These are phyloP conservation scores for Botrytis byssoidea DNA, from an alignment of 2,329 filamentous ascomycete species.

Conservation along the genomic window DNA sequence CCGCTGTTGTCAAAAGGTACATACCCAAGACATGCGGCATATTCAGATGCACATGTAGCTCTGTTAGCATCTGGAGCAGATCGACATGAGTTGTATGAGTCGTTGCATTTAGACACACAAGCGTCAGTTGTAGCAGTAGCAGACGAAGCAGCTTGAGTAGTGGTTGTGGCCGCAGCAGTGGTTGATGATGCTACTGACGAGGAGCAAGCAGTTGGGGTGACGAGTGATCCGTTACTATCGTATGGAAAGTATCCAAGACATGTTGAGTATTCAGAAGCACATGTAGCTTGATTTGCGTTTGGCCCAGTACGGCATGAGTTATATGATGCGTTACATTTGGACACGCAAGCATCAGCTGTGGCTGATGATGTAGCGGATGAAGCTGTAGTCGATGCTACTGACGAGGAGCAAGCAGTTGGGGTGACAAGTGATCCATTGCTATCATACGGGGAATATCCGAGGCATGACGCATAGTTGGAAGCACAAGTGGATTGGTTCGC, in stretches of 20 bases:
- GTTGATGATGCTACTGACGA: background rate
- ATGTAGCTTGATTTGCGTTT: background rate
- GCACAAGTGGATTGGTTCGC: background rate
- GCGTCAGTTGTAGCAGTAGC: background rate
- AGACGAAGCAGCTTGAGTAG: background rate
- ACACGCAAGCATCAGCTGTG: background rate
- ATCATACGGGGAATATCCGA: background rate
- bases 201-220: constrained; percentile 2
- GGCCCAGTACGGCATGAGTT: background rate
- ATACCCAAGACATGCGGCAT: constrained; percentile 7
- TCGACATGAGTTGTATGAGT: background rate
- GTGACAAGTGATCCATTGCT: background rate
- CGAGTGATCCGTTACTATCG: background rate
- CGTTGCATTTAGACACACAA: background rate
- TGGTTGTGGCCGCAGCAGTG: background rate
- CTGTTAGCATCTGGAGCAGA: background rate
- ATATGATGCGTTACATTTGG: background rate
- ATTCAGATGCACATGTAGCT: background rate
- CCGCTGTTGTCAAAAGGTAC: background rate
- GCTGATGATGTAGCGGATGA: background rate
- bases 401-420: background rate
- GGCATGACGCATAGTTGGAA: background rate
- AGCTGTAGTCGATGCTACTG: background rate
- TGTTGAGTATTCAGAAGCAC: background rate
- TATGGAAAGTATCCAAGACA: background rate